These are phyloP conservation scores for Debaryomyces udenii DNA, from an alignment of 1,139 yeast genomes.

Conservation along the genomic window DNA sequence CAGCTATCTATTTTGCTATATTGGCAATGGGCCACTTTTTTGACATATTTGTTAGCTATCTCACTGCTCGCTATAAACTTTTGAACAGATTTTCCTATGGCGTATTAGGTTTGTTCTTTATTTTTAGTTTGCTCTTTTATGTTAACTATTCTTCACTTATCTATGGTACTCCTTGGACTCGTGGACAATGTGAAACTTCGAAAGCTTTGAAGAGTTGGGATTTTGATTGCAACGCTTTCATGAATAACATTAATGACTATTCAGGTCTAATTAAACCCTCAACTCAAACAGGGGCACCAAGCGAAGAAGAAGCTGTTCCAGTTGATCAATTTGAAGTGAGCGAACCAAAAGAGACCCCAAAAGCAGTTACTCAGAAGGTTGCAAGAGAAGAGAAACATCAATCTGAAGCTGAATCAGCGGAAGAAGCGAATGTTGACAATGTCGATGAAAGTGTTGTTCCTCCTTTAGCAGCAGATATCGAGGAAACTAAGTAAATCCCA, in stretches of 20 bases:
- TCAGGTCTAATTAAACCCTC: slow-evolving; percentile 16
- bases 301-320: slow-evolving; percentile 16
- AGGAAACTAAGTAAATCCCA: slow-evolving; percentile 11
- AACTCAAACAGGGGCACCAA: slow-evolving; percentile 14
- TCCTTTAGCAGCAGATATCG: slow-evolving; percentile 28
- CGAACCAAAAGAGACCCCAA: slow-evolving; percentile 29
- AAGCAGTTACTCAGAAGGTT: slow-evolving; percentile 14
- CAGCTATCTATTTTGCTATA: slow-evolving; percentile 86
- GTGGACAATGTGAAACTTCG: slow-evolving; percentile 60
- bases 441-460: slow-evolving; percentile 25
- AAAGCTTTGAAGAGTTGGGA: slow-evolving; percentile 77
- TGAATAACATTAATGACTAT: slow-evolving; percentile 33
- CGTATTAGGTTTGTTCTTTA: slow-evolving; percentile 51
- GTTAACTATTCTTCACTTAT: slow-evolving; percentile 69
- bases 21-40: slow-evolving; percentile 81
- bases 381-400: slow-evolving; percentile 19
- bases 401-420: slow-evolving; percentile 12
- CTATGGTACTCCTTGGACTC: slow-evolving; percentile 85
- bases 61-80: slow-evolving; percentile 33
- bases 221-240: slow-evolving; percentile 72
- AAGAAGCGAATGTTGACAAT: slow-evolving; percentile 8
- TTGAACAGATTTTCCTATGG: slow-evolving; percentile 43
- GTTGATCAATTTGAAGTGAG: slow-evolving; percentile 20
- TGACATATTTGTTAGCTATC: slow-evolving; percentile 62
- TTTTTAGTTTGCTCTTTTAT: slow-evolving; percentile 58